phyloP scores from a whole-genome alignment of 371 early-diverging fungal genomes.

The Lichtheimia hyalospora region DNA sequence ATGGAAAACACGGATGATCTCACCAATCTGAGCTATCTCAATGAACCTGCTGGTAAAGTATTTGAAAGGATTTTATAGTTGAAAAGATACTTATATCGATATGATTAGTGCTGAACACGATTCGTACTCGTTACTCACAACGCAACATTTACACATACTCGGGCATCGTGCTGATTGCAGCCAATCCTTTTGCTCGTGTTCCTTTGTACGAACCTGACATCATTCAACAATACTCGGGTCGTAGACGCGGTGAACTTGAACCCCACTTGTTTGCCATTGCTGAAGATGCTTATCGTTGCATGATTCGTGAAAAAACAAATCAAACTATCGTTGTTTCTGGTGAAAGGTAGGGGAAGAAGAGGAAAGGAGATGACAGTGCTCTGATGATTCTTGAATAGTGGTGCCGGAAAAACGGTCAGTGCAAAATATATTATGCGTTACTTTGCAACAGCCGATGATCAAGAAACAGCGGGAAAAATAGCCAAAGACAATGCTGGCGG shows the following conservation, averaged over 20 bases:
- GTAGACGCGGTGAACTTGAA: conserved; percentile 90
- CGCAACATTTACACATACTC: conserved; percentile 98
- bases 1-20: conserved; percentile 91
- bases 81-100: not conserved
- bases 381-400: conserved; percentile 37
- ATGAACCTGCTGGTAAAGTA: conserved; percentile 82
- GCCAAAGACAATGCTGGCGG: conserved; percentile 32
- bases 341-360: conserved; percentile 66
- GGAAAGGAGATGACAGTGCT: not conserved
- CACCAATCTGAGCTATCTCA: conserved; percentile 87
- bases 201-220: conserved; percentile 86
- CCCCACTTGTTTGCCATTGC: conserved; percentile 99
- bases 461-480: conserved; percentile 46
- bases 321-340: conserved; percentile 99
- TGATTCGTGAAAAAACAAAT: conserved; percentile 90
- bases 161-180: conserved; percentile 97
- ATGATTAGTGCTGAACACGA: conserved; percentile 87
- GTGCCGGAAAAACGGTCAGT: conserved; percentile 95
- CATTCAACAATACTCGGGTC: conserved; percentile 91
- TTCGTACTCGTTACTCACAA: conserved; percentile 83
- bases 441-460: conserved; percentile 89
- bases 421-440: conserved; percentile 98
- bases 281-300: conserved; percentile 94
- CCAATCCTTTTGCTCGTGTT: conserved; percentile 96
- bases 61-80: not conserved